phyloP scores from a whole-genome alignment of 148 eudicot species.

The Rhododendron ovatum region DNA sequence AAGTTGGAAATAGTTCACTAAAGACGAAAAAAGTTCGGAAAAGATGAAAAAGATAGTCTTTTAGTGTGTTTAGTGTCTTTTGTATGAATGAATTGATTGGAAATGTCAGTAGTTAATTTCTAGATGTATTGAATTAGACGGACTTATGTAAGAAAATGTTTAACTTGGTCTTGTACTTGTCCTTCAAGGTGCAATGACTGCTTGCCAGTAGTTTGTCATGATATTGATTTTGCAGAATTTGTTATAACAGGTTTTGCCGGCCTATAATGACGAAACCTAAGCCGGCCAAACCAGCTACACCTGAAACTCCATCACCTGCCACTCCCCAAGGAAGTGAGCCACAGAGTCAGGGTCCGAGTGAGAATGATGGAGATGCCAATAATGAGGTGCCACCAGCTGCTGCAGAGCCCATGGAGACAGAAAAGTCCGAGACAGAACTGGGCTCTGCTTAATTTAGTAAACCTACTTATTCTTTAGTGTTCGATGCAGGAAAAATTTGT shows the following conservation, averaged over 20 bases:
- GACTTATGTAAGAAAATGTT: background rate
- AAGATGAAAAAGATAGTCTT: too few relatives aligned
- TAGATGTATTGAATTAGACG: background rate
- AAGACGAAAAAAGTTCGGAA: too few relatives aligned
- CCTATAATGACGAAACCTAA: constrained; percentile 76
- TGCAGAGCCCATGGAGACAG: constrained; percentile 58
- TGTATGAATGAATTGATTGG: background rate
- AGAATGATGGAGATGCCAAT: constrained; percentile 15
- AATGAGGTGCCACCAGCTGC: constrained; percentile 24
- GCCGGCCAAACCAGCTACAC: constrained; percentile 55
- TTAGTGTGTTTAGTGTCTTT: too few relatives aligned
- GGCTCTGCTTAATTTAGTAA: constrained; percentile 11
- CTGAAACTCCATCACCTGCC: constrained; percentile 34
- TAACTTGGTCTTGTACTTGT: background rate
- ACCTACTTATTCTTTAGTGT: background rate
- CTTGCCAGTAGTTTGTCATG: background rate
- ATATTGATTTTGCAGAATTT: background rate
- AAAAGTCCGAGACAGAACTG: constrained; percentile 27
- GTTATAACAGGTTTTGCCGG: constrained; percentile 51
- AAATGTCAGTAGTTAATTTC: background rate
- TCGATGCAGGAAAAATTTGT: background rate
- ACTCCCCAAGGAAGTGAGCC: constrained; percentile 33
- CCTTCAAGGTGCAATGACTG: background rate
- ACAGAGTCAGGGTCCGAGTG: constrained; percentile 23
- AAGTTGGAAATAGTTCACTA: too few relatives aligned